Evolutionary conservation across 805 yeast species (phyloP), one percentile per base, ranked within the genome.

Genomic region (Kockiozyma suomiensis): DNA sequence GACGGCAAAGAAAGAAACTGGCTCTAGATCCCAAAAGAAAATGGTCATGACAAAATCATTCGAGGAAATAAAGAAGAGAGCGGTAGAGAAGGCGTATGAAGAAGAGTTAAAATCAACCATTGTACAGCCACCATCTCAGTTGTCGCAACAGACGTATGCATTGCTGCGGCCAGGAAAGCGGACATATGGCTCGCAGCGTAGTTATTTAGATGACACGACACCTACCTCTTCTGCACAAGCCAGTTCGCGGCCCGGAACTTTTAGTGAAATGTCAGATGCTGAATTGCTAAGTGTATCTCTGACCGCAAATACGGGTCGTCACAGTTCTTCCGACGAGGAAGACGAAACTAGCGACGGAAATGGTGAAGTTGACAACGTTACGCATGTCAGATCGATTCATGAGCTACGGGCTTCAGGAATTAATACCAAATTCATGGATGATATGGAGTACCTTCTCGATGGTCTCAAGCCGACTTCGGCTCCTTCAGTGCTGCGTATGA

Each of bases 341-440:
- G 8, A 21, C 17, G 33, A 30, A 10, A 25, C 35, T 15, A 54
- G 52, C 25, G 58, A 38, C 13, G 56, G 25, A 2, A 54, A 42
- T 17, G 62, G 52, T 7, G 59, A 40, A 15, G 59, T 40, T 21
- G 45, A 26, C 1, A 13, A 30, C 15, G 40, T 32, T 6, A 28
- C 17, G 6, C 26, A 45, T 1, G 61, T 64, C 25, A 62, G 58
- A 40, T 58, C 66, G 13, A 60, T 66, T 40, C 67, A 66, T 28
- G 69, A 66, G 19, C 57, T 66, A 7, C 67, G 69, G 4, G 65
- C 61, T 32, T 61, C 69, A 10, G 69, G 68, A 2, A 48, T 46
- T 21, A 65, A 66, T 26, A 51, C 62, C 10, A 65, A 67, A 28
- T 57, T 63, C 12, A 13, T 57, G 12, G 69, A 66, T 50, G 69